Conservation (phyloP, 257 asterid genomes). For the Nicotiana knightiana region DNA sequence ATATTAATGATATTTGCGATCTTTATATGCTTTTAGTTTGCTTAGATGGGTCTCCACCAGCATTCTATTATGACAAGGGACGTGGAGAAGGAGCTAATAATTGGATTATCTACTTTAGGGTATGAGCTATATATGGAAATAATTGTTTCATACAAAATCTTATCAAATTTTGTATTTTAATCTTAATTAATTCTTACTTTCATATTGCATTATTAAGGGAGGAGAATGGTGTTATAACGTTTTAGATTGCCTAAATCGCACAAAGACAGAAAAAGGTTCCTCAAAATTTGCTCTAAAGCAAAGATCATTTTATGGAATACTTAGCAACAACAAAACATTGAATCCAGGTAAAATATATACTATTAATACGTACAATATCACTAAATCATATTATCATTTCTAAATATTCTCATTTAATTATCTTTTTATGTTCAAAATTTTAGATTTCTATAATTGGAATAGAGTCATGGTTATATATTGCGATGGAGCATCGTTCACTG, state of each 20-base stretch:
- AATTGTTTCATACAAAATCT: background rate
- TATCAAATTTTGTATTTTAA: no score
- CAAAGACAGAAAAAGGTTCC: background rate
- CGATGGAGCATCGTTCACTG: conserved; percentile 90
- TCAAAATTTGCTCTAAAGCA: background rate
- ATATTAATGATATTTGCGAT: background rate
- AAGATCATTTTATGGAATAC: background rate
- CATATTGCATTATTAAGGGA: background rate
- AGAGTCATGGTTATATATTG: conserved; percentile 88
- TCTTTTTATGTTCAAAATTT: background rate
- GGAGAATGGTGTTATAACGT: conserved; percentile 12
- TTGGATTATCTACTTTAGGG: conserved; percentile 10
- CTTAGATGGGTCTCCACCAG: conserved; percentile 14
- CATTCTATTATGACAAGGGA: conserved; percentile 10
- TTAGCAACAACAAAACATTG: background rate
- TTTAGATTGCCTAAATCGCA: background rate
- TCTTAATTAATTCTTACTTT: background rate
- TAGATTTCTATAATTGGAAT: conserved; percentile 95
- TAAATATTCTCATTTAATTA: background rate
- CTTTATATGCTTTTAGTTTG: background rate
- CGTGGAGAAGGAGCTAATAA: conserved; percentile 8
- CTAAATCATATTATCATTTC: background rate
- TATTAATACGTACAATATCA: background rate
- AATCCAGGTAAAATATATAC: conserved; percentile 8
- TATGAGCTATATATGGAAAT: background rate